These are phyloP conservation scores for Leishmania amazonensis DNA, from an alignment of 208 protist species.

Conservation along the genomic window DNA sequence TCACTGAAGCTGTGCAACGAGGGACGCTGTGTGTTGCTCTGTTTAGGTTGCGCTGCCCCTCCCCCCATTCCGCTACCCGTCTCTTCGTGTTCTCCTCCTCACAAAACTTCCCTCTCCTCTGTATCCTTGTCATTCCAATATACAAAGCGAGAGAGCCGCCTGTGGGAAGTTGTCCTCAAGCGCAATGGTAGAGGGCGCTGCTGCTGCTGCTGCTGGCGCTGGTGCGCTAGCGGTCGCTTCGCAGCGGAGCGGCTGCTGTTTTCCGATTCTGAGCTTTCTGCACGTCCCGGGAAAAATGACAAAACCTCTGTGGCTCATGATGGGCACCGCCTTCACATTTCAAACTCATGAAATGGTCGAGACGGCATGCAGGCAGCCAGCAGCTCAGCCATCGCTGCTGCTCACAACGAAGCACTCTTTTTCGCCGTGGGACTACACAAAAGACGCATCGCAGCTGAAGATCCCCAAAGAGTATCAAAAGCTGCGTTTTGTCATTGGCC, in stretches of 20 bases:
- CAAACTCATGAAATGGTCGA: neutral
- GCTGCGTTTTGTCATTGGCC: constrained; percentile 61
- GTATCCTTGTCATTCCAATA: neutral
- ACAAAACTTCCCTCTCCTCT: neutral
- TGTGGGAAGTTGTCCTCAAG: neutral
- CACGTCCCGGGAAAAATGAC: constrained; percentile 86
- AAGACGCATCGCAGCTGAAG: constrained; percentile 60
- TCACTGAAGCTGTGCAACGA: neutral
- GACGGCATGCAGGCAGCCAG: neutral
- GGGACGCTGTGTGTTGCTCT: neutral
- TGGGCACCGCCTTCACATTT: constrained; percentile 74
- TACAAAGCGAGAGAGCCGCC: neutral
- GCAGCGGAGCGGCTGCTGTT: constrained; percentile 26
- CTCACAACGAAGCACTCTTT: constrained; percentile 87
- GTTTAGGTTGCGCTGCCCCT: neutral
- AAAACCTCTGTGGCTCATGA: constrained; percentile 83
- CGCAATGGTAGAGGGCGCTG: neutral
- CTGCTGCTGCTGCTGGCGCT: neutral
- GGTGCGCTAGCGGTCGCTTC: neutral
- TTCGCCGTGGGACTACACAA: constrained; percentile 65
- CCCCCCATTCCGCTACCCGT: neutral
- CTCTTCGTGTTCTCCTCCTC: neutral
- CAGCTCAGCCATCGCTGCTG: constrained; percentile 28
- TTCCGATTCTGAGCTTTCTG: constrained; percentile 79
- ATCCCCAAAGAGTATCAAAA: constrained; percentile 81